Evolutionary conservation across 176 grass and related monocot species (phyloP).

Genomic region (Typha latifolia): DNA sequence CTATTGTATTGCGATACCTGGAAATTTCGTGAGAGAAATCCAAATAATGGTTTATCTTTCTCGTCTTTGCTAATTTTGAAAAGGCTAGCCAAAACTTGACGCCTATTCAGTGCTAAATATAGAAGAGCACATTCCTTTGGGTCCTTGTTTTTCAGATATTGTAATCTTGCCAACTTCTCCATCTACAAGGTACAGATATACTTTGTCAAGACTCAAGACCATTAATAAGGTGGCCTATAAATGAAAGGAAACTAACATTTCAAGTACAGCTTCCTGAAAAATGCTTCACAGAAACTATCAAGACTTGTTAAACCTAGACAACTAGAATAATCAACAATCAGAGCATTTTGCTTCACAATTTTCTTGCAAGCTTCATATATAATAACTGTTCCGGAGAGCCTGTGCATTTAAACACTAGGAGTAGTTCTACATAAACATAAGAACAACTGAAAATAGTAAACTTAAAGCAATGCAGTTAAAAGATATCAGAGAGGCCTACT

Average conservation of each 20-base stretch:
- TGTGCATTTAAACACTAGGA: neutral
- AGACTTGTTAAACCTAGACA: neutral
- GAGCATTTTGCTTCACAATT: neutral
- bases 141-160: constrained; percentile 90
- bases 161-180: constrained; percentile 89
- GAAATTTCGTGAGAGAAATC: constrained; percentile 86
- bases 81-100: constrained; percentile 81
- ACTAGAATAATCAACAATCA: neutral
- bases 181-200: constrained; percentile 60
- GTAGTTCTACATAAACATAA: no score
- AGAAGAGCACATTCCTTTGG: constrained; percentile 90
- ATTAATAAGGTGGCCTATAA: constrained; percentile 26
- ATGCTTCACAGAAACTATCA: constrained; percentile 13
- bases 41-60: constrained; percentile 73
- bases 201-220: constrained; percentile 36
- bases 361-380: neutral
- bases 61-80: constrained; percentile 93
- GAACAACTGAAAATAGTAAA: neutral
- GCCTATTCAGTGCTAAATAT: constrained; percentile 83
- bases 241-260: constrained; percentile 7
- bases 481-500: constrained; percentile 1
- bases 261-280: constrained; percentile 17
- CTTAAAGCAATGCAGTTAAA: neutral
- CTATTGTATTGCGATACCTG: constrained; percentile 33
- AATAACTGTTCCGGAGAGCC: neutral